These are phyloP conservation scores for Jamesozyma hellenica DNA, from an alignment of 805 yeast species.

Conservation along the genomic window DNA sequence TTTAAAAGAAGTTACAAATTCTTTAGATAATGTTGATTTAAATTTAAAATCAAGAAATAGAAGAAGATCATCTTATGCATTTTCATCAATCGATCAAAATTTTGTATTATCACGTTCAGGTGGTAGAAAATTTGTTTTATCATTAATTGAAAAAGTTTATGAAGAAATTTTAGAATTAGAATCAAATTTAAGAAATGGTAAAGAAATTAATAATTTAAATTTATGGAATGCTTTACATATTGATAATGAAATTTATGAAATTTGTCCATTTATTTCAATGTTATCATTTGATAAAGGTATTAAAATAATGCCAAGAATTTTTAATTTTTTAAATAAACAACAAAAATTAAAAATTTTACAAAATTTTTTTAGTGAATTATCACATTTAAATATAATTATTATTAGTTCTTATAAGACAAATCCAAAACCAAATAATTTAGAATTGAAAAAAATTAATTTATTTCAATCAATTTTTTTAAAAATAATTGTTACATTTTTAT, in stretches of 20 bases:
- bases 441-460: slow-evolving; percentile 53
- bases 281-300: slow-evolving; percentile 79
- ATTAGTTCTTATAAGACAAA: slow-evolving; percentile 71
- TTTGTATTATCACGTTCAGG: slow-evolving; percentile 30
- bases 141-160: slow-evolving; percentile 69
- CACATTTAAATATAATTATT: slow-evolving; percentile 65
- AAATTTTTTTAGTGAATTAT: slow-evolving; percentile 68
- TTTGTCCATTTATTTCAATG: slow-evolving; percentile 75
- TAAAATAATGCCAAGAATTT: slow-evolving; percentile 79
- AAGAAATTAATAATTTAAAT: slow-evolving; percentile 35
- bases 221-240: slow-evolving; percentile 76
- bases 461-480: slow-evolving; percentile 77
- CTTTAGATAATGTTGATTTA: slow-evolving; percentile 25
- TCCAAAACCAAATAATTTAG: slow-evolving; percentile 42
- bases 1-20: slow-evolving; percentile 25
- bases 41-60: slow-evolving; percentile 19
- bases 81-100: slow-evolving; percentile 27
- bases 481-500: slow-evolving; percentile 70
- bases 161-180: slow-evolving; percentile 70
- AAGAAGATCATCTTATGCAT: slow-evolving; percentile 31
- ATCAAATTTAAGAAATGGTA: slow-evolving; percentile 54
- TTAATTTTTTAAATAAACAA: slow-evolving; percentile 67
- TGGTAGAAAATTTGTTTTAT: slow-evolving; percentile 45
- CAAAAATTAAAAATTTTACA: slow-evolving; percentile 71
- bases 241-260: slow-evolving; percentile 46